Conservation (phyloP, 2,329 filamentous ascomycete species). For the Fusarium graminum region DNA sequence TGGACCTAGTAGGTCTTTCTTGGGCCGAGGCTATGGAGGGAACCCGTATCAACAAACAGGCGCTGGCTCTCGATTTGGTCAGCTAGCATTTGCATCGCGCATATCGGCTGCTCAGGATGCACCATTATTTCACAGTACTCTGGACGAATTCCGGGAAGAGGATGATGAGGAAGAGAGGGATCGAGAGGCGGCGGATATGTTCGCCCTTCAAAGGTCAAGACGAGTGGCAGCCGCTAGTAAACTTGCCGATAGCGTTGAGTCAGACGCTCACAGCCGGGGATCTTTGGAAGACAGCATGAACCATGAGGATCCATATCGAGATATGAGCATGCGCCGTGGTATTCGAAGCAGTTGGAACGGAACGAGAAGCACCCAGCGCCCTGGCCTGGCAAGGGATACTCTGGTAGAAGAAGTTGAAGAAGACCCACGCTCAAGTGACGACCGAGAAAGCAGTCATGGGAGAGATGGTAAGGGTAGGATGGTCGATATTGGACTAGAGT, state of each 20-base stretch:
- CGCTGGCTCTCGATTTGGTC: slow-evolving; percentile 78
- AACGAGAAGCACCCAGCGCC: slow-evolving; percentile 57
- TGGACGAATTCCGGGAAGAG: slow-evolving; percentile 91
- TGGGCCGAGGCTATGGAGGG: slow-evolving; percentile 64
- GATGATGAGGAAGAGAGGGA: slow-evolving; percentile 94
- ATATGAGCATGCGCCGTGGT: slow-evolving; percentile 63
- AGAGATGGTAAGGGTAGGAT: slow-evolving; percentile 71
- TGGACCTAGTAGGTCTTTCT: slow-evolving; percentile 57
- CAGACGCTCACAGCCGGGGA: slow-evolving; percentile 66
- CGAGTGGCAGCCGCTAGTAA: slow-evolving; percentile 88
- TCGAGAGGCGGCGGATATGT: slow-evolving; percentile 92
- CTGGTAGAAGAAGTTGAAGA: slow-evolving; percentile 61
- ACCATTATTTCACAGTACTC: slow-evolving; percentile 92
- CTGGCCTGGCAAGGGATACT: slow-evolving; percentile 47
- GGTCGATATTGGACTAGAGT: slow-evolving; percentile 88
- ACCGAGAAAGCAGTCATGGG: slow-evolving; percentile 49
- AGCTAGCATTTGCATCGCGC: slow-evolving; percentile 79
- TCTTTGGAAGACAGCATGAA: slow-evolving; percentile 54
- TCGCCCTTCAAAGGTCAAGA: slow-evolving; percentile 89
- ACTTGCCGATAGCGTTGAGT: slow-evolving; percentile 86
- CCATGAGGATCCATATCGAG: slow-evolving; percentile 57
- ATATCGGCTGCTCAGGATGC: slow-evolving; percentile 80
- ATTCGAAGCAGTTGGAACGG: slow-evolving; percentile 77
- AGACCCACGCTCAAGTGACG: slow-evolving; percentile 53
- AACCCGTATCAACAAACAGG: slow-evolving; percentile 89